Base-by-base conservation (phyloP, 352 stramenopile genomes). In the Elongisporangium anandrum region DNA sequence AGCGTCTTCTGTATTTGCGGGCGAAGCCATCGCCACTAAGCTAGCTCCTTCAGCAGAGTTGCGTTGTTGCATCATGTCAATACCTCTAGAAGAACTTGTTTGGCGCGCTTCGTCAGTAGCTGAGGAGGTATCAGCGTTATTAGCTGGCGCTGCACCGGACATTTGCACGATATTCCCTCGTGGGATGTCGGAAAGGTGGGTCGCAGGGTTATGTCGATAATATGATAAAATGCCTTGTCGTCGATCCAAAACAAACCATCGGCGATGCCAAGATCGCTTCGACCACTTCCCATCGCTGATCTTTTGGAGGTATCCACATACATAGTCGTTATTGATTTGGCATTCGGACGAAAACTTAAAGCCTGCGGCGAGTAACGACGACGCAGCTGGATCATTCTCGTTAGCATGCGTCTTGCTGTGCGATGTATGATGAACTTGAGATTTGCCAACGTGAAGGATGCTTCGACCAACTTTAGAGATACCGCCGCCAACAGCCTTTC, bases 281-380 rank as follows among this genome's bases (percentile, higher is more conserved):
- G 81, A 77, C 81, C 83, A 93, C 55, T 93, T 94, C 53, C 83
- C 83, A 58, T 94, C 85, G 54, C 83, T 92, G 26, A 94, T 82
- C 64, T 94, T 94, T 70, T 94, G 81, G 15, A 94, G 48, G 50
- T 94, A 94, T 1, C 85, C 85, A 22, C 82, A 90, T 8, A 92
- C 82, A 52, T 91, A 92, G 57, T 90, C 81, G 34, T 87, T 88
- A 48, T 78, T 93, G 52, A 80, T 82, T 56, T 88, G 83, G 7
- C 75, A 90, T 57, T 92, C 83, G 1, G 80, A 90, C 34, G 80
- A 92, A 57, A 92, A 92, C 7, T 64, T 72, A 45, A 86, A 88
- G 0, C 81, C 79, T 3, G 75, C 69, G 4, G 63, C 69, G 4
- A 87, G 24, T 13, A 87, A 45, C n/a, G 73, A 72, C 0, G 66